Evolutionary conservation across 108 stramenopile genomes (phyloP).

Genomic region (Schizochytrium sp.): DNA sequence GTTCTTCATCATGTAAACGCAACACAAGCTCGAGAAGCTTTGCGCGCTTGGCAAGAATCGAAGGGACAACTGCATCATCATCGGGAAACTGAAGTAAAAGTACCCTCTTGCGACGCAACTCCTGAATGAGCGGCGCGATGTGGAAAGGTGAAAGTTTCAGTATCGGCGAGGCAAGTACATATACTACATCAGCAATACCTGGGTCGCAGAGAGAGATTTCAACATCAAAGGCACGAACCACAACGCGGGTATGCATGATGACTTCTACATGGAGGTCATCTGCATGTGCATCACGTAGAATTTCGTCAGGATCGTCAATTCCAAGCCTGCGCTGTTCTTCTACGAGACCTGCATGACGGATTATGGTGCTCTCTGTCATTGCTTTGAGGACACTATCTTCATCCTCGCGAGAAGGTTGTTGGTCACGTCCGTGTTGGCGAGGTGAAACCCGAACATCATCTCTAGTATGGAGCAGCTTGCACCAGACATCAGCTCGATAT

Average conservation of each 20-base stretch:
- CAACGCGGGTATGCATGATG: not conserved
- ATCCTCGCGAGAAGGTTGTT: conserved; percentile 27
- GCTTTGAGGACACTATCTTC: conserved; percentile 1
- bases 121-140: not conserved
- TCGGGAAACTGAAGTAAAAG: conserved; percentile 43
- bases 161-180: conserved; percentile 22
- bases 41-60: conserved; percentile 3
- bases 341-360: not conserved
- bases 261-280: not conserved
- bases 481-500: not conserved
- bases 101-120: not conserved
- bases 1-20: not conserved
- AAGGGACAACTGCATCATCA: not conserved
- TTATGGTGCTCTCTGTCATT: not conserved
- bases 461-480: conserved; percentile 20
- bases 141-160: not conserved
- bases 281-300: not conserved
- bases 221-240: conserved; percentile 25
- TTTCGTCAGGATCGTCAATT: not conserved
- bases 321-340: not conserved
- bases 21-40: conserved; percentile 29
- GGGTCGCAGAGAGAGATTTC: conserved; percentile 16
- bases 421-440: not conserved
- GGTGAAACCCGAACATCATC: not conserved
- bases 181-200: conserved; percentile 28